Evolutionary conservation across 2,329 filamentous ascomycete genomes (phyloP).

Genomic region (Bipolaris oryzae): DNA sequence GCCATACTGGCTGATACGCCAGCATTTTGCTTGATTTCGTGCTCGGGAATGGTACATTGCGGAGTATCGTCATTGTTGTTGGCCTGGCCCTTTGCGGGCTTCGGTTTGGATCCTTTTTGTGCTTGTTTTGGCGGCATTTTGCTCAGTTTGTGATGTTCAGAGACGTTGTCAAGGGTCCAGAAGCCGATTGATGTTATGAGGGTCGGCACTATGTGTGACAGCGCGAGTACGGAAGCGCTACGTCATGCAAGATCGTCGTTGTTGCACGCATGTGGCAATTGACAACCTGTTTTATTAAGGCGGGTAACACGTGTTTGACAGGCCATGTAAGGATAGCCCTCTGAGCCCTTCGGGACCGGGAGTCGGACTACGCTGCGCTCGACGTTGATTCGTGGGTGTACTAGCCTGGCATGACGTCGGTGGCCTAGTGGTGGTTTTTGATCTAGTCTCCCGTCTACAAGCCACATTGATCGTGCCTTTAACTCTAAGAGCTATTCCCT

Average conservation of each 20-base stretch:
- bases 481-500: too few species aligned
- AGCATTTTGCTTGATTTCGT: conserved; percentile 49
- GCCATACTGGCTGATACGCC: conserved; percentile 47
- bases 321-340: conserved; percentile 3
- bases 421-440: neutral
- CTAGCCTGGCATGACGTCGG: conserved; percentile 11
- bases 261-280: conserved; percentile 6
- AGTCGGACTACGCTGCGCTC: neutral
- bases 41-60: conserved; percentile 36
- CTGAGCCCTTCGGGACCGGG: neutral
- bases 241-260: conserved; percentile 12
- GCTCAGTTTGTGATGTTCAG: neutral
- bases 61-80: conserved; percentile 14
- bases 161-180: conserved; percentile 2
- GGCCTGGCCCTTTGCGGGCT: conserved; percentile 16
- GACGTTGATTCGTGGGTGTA: neutral
- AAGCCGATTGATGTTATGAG: conserved; percentile 2
- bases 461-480: neutral
- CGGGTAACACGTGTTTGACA: conserved; percentile 1
- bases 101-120: conserved; percentile 17
- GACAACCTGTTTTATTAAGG: conserved; percentile 11
- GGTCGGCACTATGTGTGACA: conserved; percentile 3
- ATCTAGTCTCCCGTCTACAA: neutral
- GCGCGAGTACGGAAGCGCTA: conserved; percentile 6
- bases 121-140: conserved; percentile 15